phyloP scores from a whole-genome alignment of 1,139 yeast species.

The Kodamaea fungicola region DNA sequence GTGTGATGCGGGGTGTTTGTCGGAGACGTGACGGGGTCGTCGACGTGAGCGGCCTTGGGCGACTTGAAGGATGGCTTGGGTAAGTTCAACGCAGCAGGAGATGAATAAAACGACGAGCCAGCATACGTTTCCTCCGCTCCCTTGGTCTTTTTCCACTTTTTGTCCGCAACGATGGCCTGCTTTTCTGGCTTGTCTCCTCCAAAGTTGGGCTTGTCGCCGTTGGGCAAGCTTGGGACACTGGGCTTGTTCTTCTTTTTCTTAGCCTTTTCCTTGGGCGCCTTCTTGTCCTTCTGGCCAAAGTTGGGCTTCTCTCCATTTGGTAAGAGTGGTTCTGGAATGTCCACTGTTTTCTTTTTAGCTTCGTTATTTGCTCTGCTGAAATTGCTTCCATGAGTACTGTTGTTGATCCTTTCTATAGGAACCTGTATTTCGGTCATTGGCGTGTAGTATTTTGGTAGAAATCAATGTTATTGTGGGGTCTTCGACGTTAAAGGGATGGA shows the following conservation, averaged over 20 bases:
- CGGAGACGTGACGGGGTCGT: constrained; percentile 6
- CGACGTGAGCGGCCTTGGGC: constrained; percentile 18
- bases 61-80: constrained; percentile 54
- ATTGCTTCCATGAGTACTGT: neutral
- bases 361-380: neutral
- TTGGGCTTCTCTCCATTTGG: constrained; percentile 20
- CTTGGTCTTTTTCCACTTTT: constrained; percentile 14
- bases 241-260: constrained; percentile 7
- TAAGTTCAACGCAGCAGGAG: constrained; percentile 54
- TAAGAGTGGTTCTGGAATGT: constrained; percentile 5
- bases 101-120: constrained; percentile 56
- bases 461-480: too few relatives aligned
- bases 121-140: constrained; percentile 43
- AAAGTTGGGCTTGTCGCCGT: constrained; percentile 34
- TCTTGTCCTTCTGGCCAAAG: constrained; percentile 14
- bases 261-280: neutral
- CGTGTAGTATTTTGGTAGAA: neutral
- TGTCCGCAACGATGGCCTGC: neutral
- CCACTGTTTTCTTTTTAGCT: constrained; percentile 3
- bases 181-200: constrained; percentile 9
- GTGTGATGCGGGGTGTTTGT: constrained; percentile 1
- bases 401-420: neutral
- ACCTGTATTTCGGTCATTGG: constrained; percentile 2
- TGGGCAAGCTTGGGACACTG: constrained; percentile 21
- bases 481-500: too few relatives aligned